phyloP scores from a whole-genome alignment of 2,329 filamentous ascomycete genomes.

The Aspergillus udagawae region DNA sequence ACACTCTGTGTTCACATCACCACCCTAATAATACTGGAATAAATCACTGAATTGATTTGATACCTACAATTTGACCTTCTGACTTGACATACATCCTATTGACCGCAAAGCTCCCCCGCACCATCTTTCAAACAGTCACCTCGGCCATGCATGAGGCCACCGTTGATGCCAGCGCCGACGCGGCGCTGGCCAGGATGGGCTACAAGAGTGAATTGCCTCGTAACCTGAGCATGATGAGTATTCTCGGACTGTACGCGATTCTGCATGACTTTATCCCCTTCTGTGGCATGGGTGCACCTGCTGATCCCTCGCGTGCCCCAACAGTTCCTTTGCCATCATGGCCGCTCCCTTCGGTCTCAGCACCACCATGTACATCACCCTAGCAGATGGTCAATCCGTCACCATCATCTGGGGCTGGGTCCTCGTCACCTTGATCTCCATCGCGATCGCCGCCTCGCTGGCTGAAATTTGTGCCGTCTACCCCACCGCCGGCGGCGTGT shows the following conservation, averaged over 20 bases:
- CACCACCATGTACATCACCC: slow-evolving; percentile 65
- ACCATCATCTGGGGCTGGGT: slow-evolving; percentile 70
- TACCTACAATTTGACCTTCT: background rate
- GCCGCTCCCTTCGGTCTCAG: slow-evolving; percentile 65
- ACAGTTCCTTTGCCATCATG: slow-evolving; percentile 68
- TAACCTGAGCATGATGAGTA: slow-evolving; percentile 65
- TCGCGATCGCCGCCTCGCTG: slow-evolving; percentile 61
- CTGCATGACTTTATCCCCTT: background rate
- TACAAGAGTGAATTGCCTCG: slow-evolving; percentile 65
- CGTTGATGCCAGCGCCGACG: slow-evolving; percentile 47
- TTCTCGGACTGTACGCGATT: slow-evolving; percentile 55
- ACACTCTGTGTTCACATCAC: background rate
- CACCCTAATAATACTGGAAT: background rate
- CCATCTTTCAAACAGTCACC: background rate
- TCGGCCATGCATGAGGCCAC: slow-evolving; percentile 19
- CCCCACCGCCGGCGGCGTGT: slow-evolving; percentile 65
- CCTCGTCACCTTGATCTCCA: slow-evolving; percentile 59
- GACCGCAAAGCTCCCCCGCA: background rate
- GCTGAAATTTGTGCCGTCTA: slow-evolving; percentile 68
- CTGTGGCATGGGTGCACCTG: background rate
- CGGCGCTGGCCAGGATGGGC: slow-evolving; percentile 61
- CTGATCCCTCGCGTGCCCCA: slow-evolving; percentile 1
- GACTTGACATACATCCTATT: background rate
- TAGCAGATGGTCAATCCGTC: slow-evolving; percentile 65
- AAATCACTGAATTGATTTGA: background rate